Base-by-base conservation (phyloP, 306 rosid genomes). In the Cicer cuneatum region DNA sequence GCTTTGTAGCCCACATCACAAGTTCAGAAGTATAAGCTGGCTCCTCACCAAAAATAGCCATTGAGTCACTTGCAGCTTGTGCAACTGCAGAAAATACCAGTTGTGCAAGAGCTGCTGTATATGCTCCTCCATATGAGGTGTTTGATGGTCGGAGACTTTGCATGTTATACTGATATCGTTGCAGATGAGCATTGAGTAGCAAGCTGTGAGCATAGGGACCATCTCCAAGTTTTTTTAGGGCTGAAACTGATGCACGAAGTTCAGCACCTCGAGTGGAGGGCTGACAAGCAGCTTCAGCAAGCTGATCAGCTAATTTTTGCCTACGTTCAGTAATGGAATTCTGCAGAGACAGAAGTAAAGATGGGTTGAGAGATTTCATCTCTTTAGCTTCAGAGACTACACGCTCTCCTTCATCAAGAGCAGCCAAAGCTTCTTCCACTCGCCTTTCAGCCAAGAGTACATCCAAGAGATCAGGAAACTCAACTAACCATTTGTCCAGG, bases 201-300 rank as follows among this genome's bases (percentile, higher is more conserved):
- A 95, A 84, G 75, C 84, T 86, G 81, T 95, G 97, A 72, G 99
- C 99, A 81, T 92, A 87, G 48, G 97, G 89, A 66, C 99, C 99
- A 70, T 95, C 99, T 43, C 98, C 99, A 78, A 95, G 97, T 78
- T 73, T 89, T 78, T 92, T 95, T 69, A 95, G 98, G 72, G 99
- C 96, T 19, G 91, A 92, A 80, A 95, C 82, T 72, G 97, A 87
- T 24, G 92, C 84, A 71, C 99, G 93, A 70, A 95, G 98, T 86
- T 95, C 99, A 48, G 76, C 85, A 77, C 99, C 98, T 6, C 89
- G 93, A 2, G 98, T 95, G 41, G 99, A 92, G 76, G 99, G 98
- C 86, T 95, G 99, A 81, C 98, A 92, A 78, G 99, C 98, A 82
- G 98, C 98, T 84, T 95, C 99, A 51, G 98, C 89, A 71, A 95